phyloP scores from a whole-genome alignment of 352 stramenopile species.

The Phytophthora ohioensis region DNA sequence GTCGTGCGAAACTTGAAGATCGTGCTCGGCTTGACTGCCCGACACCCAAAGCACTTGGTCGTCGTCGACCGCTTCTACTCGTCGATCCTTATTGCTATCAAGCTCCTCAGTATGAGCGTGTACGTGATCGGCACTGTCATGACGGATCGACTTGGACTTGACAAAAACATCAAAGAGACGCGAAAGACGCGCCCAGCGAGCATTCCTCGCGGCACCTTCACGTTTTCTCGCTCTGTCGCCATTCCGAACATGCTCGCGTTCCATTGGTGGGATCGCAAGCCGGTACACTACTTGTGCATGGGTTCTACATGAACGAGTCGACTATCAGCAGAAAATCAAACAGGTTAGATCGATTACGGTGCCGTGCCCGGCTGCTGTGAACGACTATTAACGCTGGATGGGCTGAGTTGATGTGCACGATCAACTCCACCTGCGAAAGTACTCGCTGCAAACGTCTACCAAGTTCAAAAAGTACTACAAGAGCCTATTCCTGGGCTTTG shows the following conservation, averaged over 20 bases:
- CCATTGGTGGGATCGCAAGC: neutral
- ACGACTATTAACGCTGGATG: neutral
- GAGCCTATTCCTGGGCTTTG: too few relatives aligned
- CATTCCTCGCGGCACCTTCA: neutral
- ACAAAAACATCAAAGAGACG: neutral
- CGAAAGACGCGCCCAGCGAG: neutral
- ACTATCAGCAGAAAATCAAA: neutral
- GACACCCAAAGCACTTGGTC: neutral
- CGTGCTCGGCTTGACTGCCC: neutral
- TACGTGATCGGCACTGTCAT: neutral
- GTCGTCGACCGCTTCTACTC: neutral
- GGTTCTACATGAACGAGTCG: neutral
- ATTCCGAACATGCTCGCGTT: neutral
- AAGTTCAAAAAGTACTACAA: too few relatives aligned
- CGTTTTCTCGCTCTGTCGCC: neutral
- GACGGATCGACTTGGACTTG: neutral
- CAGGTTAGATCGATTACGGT: neutral
- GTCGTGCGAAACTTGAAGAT: neutral
- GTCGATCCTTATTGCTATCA: neutral
- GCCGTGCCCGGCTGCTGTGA: neutral
- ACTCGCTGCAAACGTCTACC: too few relatives aligned
- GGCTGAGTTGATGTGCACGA: too few relatives aligned
- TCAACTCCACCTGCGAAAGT: too few relatives aligned
- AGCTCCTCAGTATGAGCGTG: neutral
- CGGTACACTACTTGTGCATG: neutral